These are phyloP conservation scores for Wickerhamomyces sydowiorum DNA, from an alignment of 805 yeast species.

Conservation along the genomic window DNA sequence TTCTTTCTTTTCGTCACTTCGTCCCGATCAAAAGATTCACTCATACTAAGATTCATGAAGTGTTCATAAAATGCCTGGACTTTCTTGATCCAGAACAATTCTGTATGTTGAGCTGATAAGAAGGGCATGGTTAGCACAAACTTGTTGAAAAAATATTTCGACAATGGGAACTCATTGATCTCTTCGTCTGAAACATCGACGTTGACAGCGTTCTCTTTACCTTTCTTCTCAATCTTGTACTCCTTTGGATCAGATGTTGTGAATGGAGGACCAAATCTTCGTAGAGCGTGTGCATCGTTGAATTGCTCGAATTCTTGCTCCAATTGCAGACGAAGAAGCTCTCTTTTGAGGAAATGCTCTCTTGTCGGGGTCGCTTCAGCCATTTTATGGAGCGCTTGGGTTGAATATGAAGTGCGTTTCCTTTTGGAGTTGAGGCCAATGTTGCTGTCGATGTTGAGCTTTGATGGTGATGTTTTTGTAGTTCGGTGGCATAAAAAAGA, in stretches of 20 bases:
- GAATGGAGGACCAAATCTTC: conserved; percentile 78
- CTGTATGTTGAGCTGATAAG: conserved; percentile 41
- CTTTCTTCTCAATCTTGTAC: not conserved
- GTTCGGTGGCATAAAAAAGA: not conserved
- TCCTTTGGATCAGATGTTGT: conserved; percentile 35
- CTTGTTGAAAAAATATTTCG: conserved; percentile 57
- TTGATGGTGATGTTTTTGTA: not conserved
- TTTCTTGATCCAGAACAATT: conserved; percentile 72
- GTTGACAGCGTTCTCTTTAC: conserved; percentile 1
- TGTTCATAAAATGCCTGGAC: conserved; percentile 80
- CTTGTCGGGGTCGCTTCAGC: conserved; percentile 47
- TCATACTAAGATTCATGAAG: conserved; percentile 65
- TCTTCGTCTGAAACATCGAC: conserved; percentile 16
- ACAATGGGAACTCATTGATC: conserved; percentile 48
- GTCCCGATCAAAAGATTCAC: conserved; percentile 69
- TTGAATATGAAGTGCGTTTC: not conserved
- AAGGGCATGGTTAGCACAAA: conserved; percentile 74
- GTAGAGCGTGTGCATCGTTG: conserved; percentile 55
- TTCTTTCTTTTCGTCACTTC: conserved; percentile 69
- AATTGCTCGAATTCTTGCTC: conserved; percentile 55
- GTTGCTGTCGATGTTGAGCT: no score
- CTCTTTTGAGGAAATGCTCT: conserved; percentile 86
- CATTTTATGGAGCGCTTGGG: not conserved
- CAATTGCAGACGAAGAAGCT: conserved; percentile 59
- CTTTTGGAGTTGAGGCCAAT: not conserved